Evolutionary conservation across 352 stramenopile genomes (phyloP).

Genomic region (Globisporangium echinulatum): DNA sequence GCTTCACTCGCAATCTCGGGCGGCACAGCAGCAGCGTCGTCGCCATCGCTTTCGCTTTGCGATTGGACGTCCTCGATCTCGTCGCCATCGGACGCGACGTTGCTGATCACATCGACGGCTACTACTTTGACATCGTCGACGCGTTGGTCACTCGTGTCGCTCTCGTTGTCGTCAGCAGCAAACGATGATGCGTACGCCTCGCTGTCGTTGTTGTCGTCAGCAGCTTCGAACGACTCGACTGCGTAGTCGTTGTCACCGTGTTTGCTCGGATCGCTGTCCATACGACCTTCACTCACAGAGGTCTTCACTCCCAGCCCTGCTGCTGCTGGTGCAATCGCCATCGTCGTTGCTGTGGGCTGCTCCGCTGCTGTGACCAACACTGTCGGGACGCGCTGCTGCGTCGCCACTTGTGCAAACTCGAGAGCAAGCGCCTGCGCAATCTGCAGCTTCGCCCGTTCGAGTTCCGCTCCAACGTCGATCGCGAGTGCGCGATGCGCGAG

Average conservation of each 20-base stretch:
- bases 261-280: background rate
- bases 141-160: background rate
- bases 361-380: background rate
- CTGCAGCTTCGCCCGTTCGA: conserved; percentile 18
- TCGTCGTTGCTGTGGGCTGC: background rate
- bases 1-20: conserved; percentile 13
- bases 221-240: conserved; percentile 32
- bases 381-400: conserved; percentile 21
- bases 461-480: conserved; percentile 24
- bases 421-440: conserved; percentile 22
- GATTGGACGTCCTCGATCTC: conserved; percentile 7
- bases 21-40: background rate
- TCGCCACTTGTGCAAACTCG: conserved; percentile 22
- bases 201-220: background rate
- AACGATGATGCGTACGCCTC: background rate
- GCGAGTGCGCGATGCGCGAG: conserved; percentile 31
- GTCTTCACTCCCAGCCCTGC: background rate
- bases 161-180: conserved; percentile 1
- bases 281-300: background rate
- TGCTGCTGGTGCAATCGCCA: background rate
- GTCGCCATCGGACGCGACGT: background rate
- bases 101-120: background rate
- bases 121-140: background rate
- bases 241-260: conserved; percentile 13
- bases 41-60: background rate